Percentiles rank a stretch among this genome's conserved stretches.
These are phyloP conservation scores for Platanthera zijinensis DNA, from an alignment of 106 monocot genomes.

Conservation along the genomic window DNA sequence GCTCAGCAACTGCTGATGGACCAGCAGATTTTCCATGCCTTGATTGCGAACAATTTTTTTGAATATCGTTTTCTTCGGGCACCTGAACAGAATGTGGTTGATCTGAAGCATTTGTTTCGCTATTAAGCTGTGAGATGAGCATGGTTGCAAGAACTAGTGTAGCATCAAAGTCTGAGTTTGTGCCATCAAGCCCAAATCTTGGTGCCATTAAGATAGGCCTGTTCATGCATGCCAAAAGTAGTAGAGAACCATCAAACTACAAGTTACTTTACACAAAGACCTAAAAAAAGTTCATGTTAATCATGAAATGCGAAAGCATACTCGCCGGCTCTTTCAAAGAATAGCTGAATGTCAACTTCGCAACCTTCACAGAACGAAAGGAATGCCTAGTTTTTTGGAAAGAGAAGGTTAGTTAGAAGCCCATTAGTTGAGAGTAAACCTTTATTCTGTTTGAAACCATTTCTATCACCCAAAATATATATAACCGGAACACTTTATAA, in stretches of 20 bases:
- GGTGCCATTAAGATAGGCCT: conserved; percentile 87
- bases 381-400: conserved; percentile 58
- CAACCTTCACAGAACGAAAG: conserved; percentile 97
- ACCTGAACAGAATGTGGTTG: conserved; percentile 17
- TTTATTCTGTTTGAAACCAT: background rate
- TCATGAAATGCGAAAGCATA: conserved; percentile 27
- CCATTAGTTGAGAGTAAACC: background rate
- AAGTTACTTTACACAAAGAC: background rate
- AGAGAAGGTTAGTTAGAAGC: background rate
- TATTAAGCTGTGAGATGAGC: conserved; percentile 71
- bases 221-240: conserved; percentile 11
- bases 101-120: conserved; percentile 21
- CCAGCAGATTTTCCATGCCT: conserved; percentile 31
- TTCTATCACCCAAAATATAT: background rate
- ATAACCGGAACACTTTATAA: background rate
- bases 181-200: conserved; percentile 64
- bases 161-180: conserved; percentile 73
- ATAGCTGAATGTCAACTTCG: conserved; percentile 84
- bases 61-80: conserved; percentile 14
- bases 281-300: background rate
- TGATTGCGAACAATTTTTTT: conserved; percentile 18
- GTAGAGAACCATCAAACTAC: background rate
- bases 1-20: conserved; percentile 26
- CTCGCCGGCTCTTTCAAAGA: conserved; percentile 96
- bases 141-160: conserved; percentile 83